These are phyloP conservation scores for Limnomonas spitsbergensis DNA, from an alignment of 139 green algal species.

Conservation along the genomic window DNA sequence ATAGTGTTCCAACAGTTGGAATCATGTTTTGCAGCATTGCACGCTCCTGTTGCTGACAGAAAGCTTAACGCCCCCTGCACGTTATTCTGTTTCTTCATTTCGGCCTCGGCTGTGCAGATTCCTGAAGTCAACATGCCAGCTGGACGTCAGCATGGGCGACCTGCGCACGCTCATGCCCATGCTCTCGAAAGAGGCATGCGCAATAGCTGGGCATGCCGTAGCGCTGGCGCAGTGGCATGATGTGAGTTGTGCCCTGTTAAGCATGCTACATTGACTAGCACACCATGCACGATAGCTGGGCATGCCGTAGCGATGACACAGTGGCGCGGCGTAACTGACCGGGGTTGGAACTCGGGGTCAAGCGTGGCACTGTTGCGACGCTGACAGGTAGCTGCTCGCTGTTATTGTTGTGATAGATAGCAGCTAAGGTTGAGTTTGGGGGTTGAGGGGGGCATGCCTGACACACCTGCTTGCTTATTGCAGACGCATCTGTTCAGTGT, in stretches of 20 bases:
- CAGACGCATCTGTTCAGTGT: too few species aligned
- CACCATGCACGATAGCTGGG: neutral
- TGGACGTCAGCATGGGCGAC: constrained; percentile 46
- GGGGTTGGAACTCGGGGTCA: neutral
- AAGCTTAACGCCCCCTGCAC: too few species aligned
- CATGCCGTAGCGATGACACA: neutral
- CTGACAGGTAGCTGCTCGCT: too few species aligned
- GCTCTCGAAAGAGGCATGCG: constrained; percentile 54
- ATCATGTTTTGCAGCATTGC: too few species aligned
- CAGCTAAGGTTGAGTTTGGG: too few species aligned
- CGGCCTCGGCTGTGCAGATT: constrained; percentile 24
- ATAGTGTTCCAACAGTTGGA: too few species aligned
- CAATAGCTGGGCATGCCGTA: constrained; percentile 60
- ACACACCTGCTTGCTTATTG: too few species aligned
- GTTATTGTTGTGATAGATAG: too few species aligned
- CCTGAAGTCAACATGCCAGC: constrained; percentile 9
- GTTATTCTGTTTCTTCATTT: too few species aligned
- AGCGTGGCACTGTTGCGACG: too few species aligned
- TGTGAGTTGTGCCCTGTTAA: constrained; percentile 33
- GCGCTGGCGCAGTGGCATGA: constrained; percentile 67
- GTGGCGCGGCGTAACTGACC: neutral
- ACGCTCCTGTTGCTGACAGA: too few species aligned
- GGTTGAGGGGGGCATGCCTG: too few species aligned
- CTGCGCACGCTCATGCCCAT: constrained; percentile 52
- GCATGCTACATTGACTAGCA: neutral